Percentiles rank a stretch among this genome's conserved stretches.
Conservation (phyloP, 2,329 filamentous ascomycete species). For the Sphaceloma murrayae region DNA sequence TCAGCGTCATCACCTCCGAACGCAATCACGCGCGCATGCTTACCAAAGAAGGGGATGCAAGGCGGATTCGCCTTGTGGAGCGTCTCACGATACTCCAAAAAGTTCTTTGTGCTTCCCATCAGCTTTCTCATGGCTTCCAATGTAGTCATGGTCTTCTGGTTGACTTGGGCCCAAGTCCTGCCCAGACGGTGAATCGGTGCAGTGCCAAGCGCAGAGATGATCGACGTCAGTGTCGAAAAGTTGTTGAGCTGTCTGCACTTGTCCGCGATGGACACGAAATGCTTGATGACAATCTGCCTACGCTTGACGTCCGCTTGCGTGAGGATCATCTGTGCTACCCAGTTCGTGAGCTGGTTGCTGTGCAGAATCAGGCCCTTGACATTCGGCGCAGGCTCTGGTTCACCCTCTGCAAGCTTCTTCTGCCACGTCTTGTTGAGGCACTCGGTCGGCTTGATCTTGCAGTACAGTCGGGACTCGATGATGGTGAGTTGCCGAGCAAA, state of each 20-base stretch:
- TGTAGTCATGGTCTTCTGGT: slow-evolving; percentile 66
- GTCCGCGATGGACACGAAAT: slow-evolving; percentile 93
- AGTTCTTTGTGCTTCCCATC: slow-evolving; percentile 98
- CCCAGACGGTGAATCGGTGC: slow-evolving; percentile 90
- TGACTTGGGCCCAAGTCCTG: slow-evolving; percentile 89
- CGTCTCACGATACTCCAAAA: slow-evolving; percentile 89
- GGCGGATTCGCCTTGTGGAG: slow-evolving; percentile 89
- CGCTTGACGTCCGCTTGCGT: slow-evolving; percentile 92
- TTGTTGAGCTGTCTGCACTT: slow-evolving; percentile 94
- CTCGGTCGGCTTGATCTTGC: slow-evolving; percentile 91
- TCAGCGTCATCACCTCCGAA: neutral
- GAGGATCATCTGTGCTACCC: slow-evolving; percentile 98
- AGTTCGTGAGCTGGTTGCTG: slow-evolving; percentile 97
- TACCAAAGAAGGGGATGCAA: slow-evolving; percentile 97
- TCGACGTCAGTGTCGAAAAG: slow-evolving; percentile 93
- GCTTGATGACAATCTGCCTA: slow-evolving; percentile 93
- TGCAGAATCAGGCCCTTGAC: slow-evolving; percentile 94
- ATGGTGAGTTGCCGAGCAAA: slow-evolving; percentile 97
- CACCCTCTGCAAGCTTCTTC: slow-evolving; percentile 77
- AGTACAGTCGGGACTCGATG: slow-evolving; percentile 88
- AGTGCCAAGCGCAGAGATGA: slow-evolving; percentile 90
- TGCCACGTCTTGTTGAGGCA: slow-evolving; percentile 99
- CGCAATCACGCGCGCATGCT: neutral
- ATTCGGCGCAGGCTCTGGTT: slow-evolving; percentile 79
- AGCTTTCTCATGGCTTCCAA: slow-evolving; percentile 86